Evolutionary conservation across 371 early-diverging fungal species (phyloP).

Genomic region (Globomyces sp.): DNA sequence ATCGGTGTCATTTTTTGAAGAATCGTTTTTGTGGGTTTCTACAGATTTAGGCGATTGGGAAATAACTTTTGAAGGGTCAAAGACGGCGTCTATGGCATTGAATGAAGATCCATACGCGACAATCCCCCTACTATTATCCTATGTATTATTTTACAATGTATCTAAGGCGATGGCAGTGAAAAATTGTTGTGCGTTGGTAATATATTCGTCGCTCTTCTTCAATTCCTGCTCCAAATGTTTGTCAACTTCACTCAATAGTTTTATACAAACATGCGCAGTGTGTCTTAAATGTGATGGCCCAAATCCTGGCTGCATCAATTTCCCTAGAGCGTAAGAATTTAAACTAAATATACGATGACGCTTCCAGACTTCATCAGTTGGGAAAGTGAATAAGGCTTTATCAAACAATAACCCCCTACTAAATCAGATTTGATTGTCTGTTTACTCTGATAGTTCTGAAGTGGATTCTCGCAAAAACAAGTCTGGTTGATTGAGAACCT

Average conservation of each 20-base stretch:
- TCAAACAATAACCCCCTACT: not conserved
- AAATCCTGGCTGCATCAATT: slow-evolving; percentile 22
- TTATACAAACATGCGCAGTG: not conserved
- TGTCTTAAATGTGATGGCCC: slow-evolving; percentile 21
- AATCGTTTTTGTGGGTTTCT: too few species aligned
- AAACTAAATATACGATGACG: slow-evolving; percentile 1
- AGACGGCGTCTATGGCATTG: too few species aligned
- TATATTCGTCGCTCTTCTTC: not conserved
- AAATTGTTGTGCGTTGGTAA: not conserved
- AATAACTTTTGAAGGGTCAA: too few species aligned
- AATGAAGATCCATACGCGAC: too few species aligned
- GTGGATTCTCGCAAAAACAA: too few species aligned
- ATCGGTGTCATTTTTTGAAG: too few species aligned
- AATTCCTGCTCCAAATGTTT: not conserved
- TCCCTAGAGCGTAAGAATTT: not conserved
- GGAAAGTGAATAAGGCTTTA: slow-evolving; percentile 8
- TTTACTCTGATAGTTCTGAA: too few species aligned
- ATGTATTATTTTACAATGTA: not conserved
- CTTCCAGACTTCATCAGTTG: slow-evolving; percentile 18
- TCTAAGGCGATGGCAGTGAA: not conserved
- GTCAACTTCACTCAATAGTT: not conserved
- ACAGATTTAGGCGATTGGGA: too few species aligned
- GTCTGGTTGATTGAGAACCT: too few species aligned
- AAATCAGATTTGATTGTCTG: too few species aligned
- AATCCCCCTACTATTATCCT: not conserved